Evolutionary conservation across 495 filamentous ascomycete species (phyloP), one percentile per base, ranked within the genome.

Genomic region (Penicillium paxilli): DNA sequence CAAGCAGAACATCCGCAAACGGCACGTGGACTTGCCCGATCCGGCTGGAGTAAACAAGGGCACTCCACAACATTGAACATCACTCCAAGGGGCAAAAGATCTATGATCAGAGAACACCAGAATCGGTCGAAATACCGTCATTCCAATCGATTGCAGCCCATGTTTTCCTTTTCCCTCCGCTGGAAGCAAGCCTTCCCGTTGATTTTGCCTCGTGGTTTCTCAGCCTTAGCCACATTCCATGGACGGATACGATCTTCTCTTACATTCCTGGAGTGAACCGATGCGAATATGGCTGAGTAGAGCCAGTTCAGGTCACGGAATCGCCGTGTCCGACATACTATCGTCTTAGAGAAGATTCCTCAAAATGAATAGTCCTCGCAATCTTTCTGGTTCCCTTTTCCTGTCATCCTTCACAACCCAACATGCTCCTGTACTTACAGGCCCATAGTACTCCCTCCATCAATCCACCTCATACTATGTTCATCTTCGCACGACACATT

Each of bases 241-340:
- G 47, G 52, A 47, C 61, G 60, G 48, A 53, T 53, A 40, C 61
- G 57, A 58, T 61, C 53, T 37, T 50, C 52, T 49, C 46, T 64
- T 44, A 44, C 64, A 66, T 66, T 61, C 64, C 40, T 64, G 32
- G 33, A 16, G 19, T 28, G 41, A 32, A 32, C 35, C 44, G 52
- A 52, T 51, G 49, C 42, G n/a, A 22, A 66, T 44, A 26, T 51
- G 44, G 54, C 8, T 11, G 28, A 52, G 9, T 11, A 25, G n/a
- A n/a, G 16, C 24, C 32, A 30, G 41, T 53, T 60, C 32, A 32
- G 54, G 23, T 22, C 19, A 33, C 30, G 40, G 24, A 25, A 19
- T 61, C 51, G 51, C 42, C 47, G 49, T 17, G 49, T 54, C 20
- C 48, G 22, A 56, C 35, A 38, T 52, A 30, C 20, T 30, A 21